Conservation (phyloP, 495 filamentous ascomycete genomes). For the Apodospora peruviana region DNA sequence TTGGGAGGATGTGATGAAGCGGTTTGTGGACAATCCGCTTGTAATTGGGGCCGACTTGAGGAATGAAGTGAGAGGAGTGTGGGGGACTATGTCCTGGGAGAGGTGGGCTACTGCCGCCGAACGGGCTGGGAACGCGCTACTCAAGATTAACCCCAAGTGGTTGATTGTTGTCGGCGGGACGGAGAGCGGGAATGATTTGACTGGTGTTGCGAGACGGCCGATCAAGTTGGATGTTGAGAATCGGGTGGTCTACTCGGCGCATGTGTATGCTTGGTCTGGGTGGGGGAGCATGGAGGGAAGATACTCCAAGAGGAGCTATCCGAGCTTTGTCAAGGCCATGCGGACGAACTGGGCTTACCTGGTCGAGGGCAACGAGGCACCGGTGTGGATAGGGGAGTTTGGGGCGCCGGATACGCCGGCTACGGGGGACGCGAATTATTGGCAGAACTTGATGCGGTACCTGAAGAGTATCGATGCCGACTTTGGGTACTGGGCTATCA, state of each 20-base stretch:
- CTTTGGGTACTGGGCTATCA: conserved; percentile 61
- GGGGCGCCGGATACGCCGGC: conserved; percentile 45
- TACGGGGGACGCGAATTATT: conserved; percentile 52
- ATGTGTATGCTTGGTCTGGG: conserved; percentile 59
- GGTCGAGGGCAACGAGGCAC: conserved; percentile 48
- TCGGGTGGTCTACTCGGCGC: conserved; percentile 55
- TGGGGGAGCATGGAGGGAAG: conserved; percentile 50
- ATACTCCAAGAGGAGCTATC: conserved; percentile 48
- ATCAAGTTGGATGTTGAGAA: conserved; percentile 45
- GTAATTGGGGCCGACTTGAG: conserved; percentile 56
- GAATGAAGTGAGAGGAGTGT: conserved; percentile 56
- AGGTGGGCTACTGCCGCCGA: conserved; percentile 55
- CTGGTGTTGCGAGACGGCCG: conserved; percentile 42
- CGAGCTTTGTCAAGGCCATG: conserved; percentile 53
- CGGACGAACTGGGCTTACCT: conserved; percentile 57
- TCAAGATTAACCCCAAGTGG: conserved; percentile 53
- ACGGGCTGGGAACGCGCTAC: conserved; percentile 46
- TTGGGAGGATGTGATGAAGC: conserved; percentile 54
- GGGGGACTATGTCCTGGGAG: conserved; percentile 58
- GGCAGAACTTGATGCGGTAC: conserved; percentile 50
- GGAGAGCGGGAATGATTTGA: conserved; percentile 53
- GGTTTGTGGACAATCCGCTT: conserved; percentile 42
- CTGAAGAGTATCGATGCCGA: conserved; percentile 50
- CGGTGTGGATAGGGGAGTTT: conserved; percentile 59
- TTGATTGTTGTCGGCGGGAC: conserved; percentile 58